A percentile compares a stretch with the other conserved stretches of the same genome.
Evolutionary conservation across 2,329 filamentous ascomycete genomes (phyloP).

Genomic region (Fusarium austroafricanum): DNA sequence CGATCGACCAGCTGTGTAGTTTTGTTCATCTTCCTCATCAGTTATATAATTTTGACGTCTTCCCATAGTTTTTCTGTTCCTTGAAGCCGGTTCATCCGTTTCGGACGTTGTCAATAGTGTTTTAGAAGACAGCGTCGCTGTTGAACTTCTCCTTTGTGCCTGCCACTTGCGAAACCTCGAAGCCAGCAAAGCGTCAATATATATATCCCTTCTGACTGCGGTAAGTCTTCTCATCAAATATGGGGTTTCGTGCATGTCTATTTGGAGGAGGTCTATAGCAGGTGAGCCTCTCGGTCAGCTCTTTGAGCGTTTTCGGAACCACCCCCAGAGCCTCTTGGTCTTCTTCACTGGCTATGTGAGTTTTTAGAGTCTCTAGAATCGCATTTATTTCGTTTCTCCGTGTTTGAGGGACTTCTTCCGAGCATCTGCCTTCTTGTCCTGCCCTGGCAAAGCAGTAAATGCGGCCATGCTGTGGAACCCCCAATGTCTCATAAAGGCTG

Average conservation of each 20-base stretch:
- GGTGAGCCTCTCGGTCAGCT: background rate
- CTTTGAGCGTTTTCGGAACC: background rate
- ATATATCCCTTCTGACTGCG: background rate
- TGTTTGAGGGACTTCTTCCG: too few species aligned
- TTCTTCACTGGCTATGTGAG: background rate
- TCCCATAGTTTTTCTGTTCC: too few species aligned
- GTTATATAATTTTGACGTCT: too few species aligned
- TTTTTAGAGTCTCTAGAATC: background rate
- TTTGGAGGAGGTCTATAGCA: background rate
- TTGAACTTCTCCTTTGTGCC: background rate
- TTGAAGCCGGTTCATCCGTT: too few species aligned
- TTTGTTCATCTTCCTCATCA: background rate
- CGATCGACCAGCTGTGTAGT: too few species aligned
- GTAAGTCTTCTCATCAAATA: background rate
- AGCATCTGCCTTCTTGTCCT: background rate
- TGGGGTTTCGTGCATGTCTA: background rate
- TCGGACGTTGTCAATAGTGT: too few species aligned
- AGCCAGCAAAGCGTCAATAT: background rate
- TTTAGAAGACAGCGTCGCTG: too few species aligned
- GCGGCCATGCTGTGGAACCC: background rate
- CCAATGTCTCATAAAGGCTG: constrained; percentile 14
- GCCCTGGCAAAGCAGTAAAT: background rate
- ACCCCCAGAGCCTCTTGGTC: background rate
- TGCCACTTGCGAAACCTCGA: constrained; percentile 3
- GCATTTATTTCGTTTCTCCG: background rate